Base-by-base conservation (phyloP, 2,329 filamentous ascomycete species). In the Mycosphaerella sp. region DNA sequence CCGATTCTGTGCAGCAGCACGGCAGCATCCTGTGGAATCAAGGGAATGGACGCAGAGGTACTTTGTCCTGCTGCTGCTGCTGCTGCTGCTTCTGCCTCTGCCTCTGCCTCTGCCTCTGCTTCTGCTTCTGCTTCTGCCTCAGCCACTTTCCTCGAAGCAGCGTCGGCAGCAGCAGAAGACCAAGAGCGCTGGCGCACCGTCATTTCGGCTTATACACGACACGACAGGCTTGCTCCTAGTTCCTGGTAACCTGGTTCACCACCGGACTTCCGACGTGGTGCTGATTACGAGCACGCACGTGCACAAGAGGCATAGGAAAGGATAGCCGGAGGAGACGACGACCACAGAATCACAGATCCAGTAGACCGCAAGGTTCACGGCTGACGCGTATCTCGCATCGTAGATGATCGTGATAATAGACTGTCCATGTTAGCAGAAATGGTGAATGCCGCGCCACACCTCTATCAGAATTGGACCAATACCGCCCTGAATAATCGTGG, bases 131-230 rank as follows among this genome's bases (percentile, higher is more conserved):
- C 9, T 36, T 36, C 9, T 4, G 5, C 34, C 7, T 36, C 34
- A 4, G 9, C 34, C 10, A 10, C 10, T 14, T 38, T 51, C 17
- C 38, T 43, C 21, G 21, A 32, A 51, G 43, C 53, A 47, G 39
- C 47, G 40, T 45, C 42, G 34, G 47, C 43, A 38, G 53, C 53
- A 44, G 53, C 53, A 41, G 53, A 50, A 23, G 47, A 47, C 47
- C 53, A 55, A 17, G 47, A 47, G 32, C 53, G 47, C 34, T 51
- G 53, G 42, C 53, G 42, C 41, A 55, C 40, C n/a, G 47, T 49
- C 53, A 55, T 55, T 10, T 51, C 48, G 4, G 32, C 12, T 12
- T 6, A 14, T 4, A 36, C 23, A 29, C 32, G 21, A 21, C 21
- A 21, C 21, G 21, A 21, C 21, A 21, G 21, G 21, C 21, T 2